Base-by-base conservation (phyloP, 2,329 filamentous ascomycete species). In the Colletotrichum plurivorum region DNA sequence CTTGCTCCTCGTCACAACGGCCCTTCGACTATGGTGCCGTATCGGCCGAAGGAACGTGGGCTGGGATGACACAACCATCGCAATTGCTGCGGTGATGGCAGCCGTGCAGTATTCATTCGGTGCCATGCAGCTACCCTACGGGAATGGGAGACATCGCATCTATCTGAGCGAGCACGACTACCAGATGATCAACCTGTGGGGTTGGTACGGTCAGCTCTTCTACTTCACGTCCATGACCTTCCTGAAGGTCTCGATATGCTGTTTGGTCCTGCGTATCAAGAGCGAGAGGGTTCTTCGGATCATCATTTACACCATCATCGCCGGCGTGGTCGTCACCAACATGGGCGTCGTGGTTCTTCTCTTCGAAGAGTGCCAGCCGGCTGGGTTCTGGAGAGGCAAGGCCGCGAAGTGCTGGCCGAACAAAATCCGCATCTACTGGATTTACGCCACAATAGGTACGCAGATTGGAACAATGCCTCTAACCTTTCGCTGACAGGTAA, bases 181-280 rank as follows among this genome's bases (percentile, higher is more conserved):
- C 57, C 62, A 74, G 60, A 74, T 72, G 45, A 78, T 80, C 67
- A 81, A 79, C 67, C 78, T 79, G 72, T 74, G 78, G 2, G 78
- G 78, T 0, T 83, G 80, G 81, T 73, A 77, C 43, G 79, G 78
- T 2, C 81, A 83, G 72, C 73, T 83, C 8, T 73, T 82, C 25
- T 76, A 84, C 2, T 84, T 83, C 63, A 73, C 75, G 5, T 77
- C 76, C 20, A 78, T 83, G 45, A 79, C 77, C 51, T 66, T 82
- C 1, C 73, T 84, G 56, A 84, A 84, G 63, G 73, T 79, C 16
- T 83, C 80, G 1, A 82, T 84, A 43, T 75, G 80, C 62, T 67
- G 83, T 6, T 73, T 84, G 7, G 71, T 83, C 1, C 71, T 84
- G 1, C 78, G 81, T 7, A 81, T 84, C 72, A 81, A 82, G 66